These are phyloP conservation scores for Aechmea fasciata DNA, from an alignment of 176 grass and related monocot species.

Conservation along the genomic window DNA sequence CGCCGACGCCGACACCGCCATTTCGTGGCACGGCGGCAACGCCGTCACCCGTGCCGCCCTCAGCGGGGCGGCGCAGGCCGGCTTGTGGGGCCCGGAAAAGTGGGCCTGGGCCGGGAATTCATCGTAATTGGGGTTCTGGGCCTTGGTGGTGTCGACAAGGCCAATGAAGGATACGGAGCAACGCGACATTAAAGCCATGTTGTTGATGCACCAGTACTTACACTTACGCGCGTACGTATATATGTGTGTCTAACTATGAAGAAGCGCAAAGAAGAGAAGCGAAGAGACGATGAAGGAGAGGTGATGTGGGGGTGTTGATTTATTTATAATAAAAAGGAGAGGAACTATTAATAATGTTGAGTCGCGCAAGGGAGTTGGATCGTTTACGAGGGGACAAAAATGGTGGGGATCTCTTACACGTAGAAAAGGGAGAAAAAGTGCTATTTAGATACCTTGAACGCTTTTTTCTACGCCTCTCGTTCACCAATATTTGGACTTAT, in stretches of 20 bases:
- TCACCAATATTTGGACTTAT: no score
- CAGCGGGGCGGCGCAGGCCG: conserved; percentile 10
- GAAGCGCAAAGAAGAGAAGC: not conserved
- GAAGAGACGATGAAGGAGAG: conserved; percentile 4
- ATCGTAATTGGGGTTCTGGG: conserved; percentile 31
- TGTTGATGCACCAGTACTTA: not conserved
- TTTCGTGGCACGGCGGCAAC: not conserved
- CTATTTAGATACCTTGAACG: no score
- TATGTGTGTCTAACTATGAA: not conserved
- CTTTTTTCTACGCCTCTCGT: no score
- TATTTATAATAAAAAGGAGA: conserved; percentile 1
- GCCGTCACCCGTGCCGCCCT: conserved; percentile 3
- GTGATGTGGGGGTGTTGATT: not conserved
- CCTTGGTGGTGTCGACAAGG: conserved; percentile 37
- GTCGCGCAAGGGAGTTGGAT: not conserved
- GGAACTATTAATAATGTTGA: conserved; percentile 27
- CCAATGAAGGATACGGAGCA: conserved; percentile 46
- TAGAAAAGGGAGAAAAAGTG: not conserved
- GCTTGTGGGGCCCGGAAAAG: not conserved
- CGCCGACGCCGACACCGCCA: not conserved
- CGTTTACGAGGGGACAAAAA: not conserved
- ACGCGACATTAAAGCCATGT: conserved; percentile 63
- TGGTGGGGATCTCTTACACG: not conserved
- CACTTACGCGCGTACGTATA: no score
- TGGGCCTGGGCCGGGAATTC: conserved; percentile 28